Percentiles rank a stretch among this genome's conserved stretches.
These are phyloP conservation scores for Trichoderma erinaceum DNA, from an alignment of 495 filamentous ascomycete species.

Conservation along the genomic window DNA sequence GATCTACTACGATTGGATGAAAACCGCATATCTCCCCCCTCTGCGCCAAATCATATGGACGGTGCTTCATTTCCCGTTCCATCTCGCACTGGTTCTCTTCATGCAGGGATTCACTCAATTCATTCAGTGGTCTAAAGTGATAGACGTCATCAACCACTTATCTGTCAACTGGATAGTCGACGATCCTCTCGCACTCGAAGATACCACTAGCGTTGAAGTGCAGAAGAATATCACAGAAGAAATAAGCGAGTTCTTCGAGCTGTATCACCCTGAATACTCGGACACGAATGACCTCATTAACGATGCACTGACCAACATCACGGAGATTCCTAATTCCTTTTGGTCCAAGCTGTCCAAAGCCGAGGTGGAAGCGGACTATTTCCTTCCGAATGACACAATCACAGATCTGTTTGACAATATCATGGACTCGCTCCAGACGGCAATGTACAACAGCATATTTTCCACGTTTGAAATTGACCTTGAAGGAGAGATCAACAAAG, in stretches of 20 bases:
- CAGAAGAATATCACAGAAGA: constrained; percentile 13
- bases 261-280: constrained; percentile 23
- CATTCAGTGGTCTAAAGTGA: constrained; percentile 32
- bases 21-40: constrained; percentile 44
- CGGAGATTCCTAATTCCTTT: constrained; percentile 24
- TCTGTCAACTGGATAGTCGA: constrained; percentile 6
- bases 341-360: constrained; percentile 15
- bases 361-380: not conserved
- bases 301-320: constrained; percentile 22
- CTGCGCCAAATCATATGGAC: constrained; percentile 61
- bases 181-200: not conserved
- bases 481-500: constrained; percentile 12
- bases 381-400: not conserved
- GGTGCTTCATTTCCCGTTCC: constrained; percentile 63
- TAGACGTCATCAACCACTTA: constrained; percentile 20
- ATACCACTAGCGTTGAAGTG: constrained; percentile 6
- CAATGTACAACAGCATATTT: constrained; percentile 23
- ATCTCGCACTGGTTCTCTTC: constrained; percentile 57
- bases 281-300: constrained; percentile 21
- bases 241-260: constrained; percentile 22
- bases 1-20: constrained; percentile 61
- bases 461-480: constrained; percentile 25
- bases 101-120: constrained; percentile 51
- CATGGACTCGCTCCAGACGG: not conserved
- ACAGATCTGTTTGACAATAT: not conserved